Percentiles rank a stretch among this genome's conserved stretches.
Conservation (phyloP, 1,284 basidiomycete genomes). For the Fistulina hepatica region DNA sequence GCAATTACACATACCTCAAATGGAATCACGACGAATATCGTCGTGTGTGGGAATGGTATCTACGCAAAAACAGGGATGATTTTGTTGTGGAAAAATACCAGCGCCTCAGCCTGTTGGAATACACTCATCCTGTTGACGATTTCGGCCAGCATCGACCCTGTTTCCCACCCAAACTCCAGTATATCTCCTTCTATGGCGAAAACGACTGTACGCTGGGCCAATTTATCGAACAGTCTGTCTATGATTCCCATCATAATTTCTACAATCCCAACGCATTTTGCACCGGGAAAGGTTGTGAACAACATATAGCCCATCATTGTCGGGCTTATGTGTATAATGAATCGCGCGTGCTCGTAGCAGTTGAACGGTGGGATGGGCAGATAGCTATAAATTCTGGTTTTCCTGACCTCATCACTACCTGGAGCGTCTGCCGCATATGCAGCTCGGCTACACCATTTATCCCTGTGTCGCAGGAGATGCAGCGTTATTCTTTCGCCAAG, state of each 20-base stretch:
- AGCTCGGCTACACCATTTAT: slow-evolving; percentile 79
- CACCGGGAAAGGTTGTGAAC: slow-evolving; percentile 73
- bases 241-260: slow-evolving; percentile 59
- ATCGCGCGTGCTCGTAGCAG: slow-evolving; percentile 72
- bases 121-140: slow-evolving; percentile 51
- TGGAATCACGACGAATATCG: slow-evolving; percentile 78
- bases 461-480: slow-evolving; percentile 86
- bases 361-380: slow-evolving; percentile 78
- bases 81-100: slow-evolving; percentile 92
- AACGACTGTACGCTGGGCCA: slow-evolving; percentile 90
- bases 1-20: slow-evolving; percentile 58
- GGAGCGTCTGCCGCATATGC: slow-evolving; percentile 85
- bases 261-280: slow-evolving; percentile 70
- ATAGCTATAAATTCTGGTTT: slow-evolving; percentile 46
- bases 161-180: slow-evolving; percentile 56
- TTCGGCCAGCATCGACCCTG: slow-evolving; percentile 54
- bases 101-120: slow-evolving; percentile 69
- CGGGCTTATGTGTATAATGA: slow-evolving; percentile 86
- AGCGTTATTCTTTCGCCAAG: slow-evolving; percentile 88
- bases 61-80: slow-evolving; percentile 71
- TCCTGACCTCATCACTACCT: slow-evolving; percentile 78
- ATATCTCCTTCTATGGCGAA: slow-evolving; percentile 85
- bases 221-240: slow-evolving; percentile 75
- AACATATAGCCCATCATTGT: slow-evolving; percentile 77
- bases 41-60: slow-evolving; percentile 87